A percentile compares a stretch with the other conserved stretches of the same genome.
Conservation (phyloP, 805 yeast species). For the Candida silvicultrix region DNA sequence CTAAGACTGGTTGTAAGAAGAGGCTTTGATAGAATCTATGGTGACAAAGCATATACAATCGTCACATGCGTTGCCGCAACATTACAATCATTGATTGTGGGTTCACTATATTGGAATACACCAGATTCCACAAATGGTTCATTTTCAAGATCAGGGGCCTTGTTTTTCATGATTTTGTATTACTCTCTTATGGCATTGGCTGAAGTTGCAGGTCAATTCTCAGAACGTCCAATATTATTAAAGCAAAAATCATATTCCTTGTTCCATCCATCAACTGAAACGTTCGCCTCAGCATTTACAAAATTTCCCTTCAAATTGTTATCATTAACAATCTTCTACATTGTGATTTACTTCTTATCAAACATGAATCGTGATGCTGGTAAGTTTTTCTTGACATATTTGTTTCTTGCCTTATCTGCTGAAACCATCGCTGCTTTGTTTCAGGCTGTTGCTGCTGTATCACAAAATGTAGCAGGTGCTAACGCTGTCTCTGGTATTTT, state of each 20-base stretch:
- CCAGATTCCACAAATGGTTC: slow-evolving; percentile 46
- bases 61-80: slow-evolving; percentile 25
- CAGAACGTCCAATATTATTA: slow-evolving; percentile 51
- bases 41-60: slow-evolving; percentile 47
- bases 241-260: slow-evolving; percentile 70
- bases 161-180: slow-evolving; percentile 54
- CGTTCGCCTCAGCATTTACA: slow-evolving; percentile 53
- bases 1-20: slow-evolving; percentile 40
- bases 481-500: slow-evolving; percentile 53
- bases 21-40: slow-evolving; percentile 45
- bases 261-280: slow-evolving; percentile 71
- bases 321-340: slow-evolving; percentile 36
- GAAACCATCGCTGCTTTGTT: slow-evolving; percentile 46
- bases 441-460: slow-evolving; percentile 44
- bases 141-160: slow-evolving; percentile 54
- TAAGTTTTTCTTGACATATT: slow-evolving; percentile 43
- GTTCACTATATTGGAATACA: slow-evolving; percentile 54
- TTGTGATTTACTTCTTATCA: slow-evolving; percentile 54
- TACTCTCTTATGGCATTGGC: slow-evolving; percentile 44
- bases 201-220: slow-evolving; percentile 38
- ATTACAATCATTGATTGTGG: slow-evolving; percentile 51
- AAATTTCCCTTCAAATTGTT: slow-evolving; percentile 57
- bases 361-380: slow-evolving; percentile 43
- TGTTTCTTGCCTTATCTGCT: slow-evolving; percentile 39
- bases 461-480: slow-evolving; percentile 46